Evolutionary conservation across 768 basidiomycete species (phyloP), one percentile per base, ranked within the genome.

Genomic region (Phylloporus sp.): DNA sequence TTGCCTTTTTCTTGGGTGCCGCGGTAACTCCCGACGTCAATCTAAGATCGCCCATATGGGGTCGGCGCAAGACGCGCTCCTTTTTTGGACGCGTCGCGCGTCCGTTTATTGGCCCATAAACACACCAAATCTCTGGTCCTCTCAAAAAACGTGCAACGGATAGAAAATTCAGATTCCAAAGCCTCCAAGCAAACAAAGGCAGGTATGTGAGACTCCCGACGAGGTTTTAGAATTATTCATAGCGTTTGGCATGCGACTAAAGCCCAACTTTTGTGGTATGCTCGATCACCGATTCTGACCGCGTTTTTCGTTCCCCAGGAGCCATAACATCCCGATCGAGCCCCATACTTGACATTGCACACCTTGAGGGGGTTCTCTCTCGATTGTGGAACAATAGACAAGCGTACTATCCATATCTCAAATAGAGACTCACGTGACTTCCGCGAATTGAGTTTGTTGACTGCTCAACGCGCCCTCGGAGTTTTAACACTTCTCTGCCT

Each of bases 31-130:
- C 58, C 56, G 50, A n/a, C 15, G 42, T 49, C 48, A 49, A 69
- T 69, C 67, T 66, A 38, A 66, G 64, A 71, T 68, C 49, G 48
- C 4, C 58, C 55, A 59, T 48, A 62, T 47, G 36, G n/a, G 50
- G 65, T 52, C 49, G 68, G 70, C 68, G 66, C 59, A 68, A 56
- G 67, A 67, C 66, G 68, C 69, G 66, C 54, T 58, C 68, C 69
- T 58, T 61, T 62, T 70, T 57, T 46, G 67, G 69, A 69, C 61
- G 58, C 50, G 57, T 61, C 68, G 58, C 62, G 55, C 42, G 44
- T 51, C 49, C 38, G 56, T 59, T 58, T 32, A 51, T 44, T 54
- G 29, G 18, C 48, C 38, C 55, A 23, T 31, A 51, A 52, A 68
- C 66, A 68, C 51, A 60, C 56, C 62, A 27, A 54, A 57, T 68